Base-by-base conservation (phyloP, 1,139 yeast genomes). In the Zygosaccharomyces pseudobailii region DNA sequence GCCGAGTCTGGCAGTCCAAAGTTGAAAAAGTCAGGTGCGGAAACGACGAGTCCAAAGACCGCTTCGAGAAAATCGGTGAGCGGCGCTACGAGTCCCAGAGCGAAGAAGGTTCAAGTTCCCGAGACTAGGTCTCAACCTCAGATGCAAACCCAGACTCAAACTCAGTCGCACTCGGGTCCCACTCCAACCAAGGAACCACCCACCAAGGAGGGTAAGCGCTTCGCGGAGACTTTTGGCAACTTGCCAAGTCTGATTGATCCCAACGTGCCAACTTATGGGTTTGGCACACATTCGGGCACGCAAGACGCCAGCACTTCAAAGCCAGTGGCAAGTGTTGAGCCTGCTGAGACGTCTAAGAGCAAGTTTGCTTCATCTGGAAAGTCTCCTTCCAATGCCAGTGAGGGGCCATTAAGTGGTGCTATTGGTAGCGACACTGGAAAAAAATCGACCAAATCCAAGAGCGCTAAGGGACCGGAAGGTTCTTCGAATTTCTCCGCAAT, bases 211-310 rank as follows among this genome's bases (percentile, higher is more conserved):
- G 41, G 41, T 20, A 38, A 8, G 24, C 21, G 41, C 21, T 38
- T 38, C 19, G 41, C 41, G 2, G 41, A 38, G 22, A n/a, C 33
- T 3, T 27, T 55, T 9, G 57, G 54, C n/a, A 52, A 57, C 42
- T 42, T 40, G 33, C 61, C 63, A 27, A 56, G 62, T 45, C 25
- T 58, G 38, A 51, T 58, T 7, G 62, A 58, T 35, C 62, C 63
- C 21, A 37, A 36, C 6, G 54, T 52, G 3, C 52, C 54, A 5
- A 58, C 63, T 4, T 58, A 58, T 32, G 58, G 58, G n/a, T 38
- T 33, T 27, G 41, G 41, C 19, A 38, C 34, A 8, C 41, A 38
- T 8, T 17, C 34, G 1, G 41, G 32, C 7, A 27, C 28, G 1
- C 19, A 33, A 5, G 34, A 25, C 6, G 34, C 23, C 9, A 34